phyloP scores from a whole-genome alignment of 768 basidiomycete species.

The Lactarius hatsudake region DNA sequence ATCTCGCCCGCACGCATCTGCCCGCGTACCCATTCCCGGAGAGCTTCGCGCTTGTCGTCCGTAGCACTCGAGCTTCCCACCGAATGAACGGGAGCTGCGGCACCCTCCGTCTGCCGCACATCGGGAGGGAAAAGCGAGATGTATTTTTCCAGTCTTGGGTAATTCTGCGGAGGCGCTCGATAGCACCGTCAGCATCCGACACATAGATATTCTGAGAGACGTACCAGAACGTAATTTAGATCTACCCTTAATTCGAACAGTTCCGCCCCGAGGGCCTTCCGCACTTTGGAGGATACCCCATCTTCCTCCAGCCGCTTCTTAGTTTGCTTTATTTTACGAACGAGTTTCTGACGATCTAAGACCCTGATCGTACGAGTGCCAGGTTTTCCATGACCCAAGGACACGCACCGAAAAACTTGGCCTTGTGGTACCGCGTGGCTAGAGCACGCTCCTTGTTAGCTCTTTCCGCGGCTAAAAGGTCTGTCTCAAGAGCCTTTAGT shows the following conservation, averaged over 20 bases:
- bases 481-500: slow-evolving; percentile 68
- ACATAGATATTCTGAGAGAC: slow-evolving; percentile 26
- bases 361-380: neutral
- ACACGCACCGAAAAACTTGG: slow-evolving; percentile 87
- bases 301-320: slow-evolving; percentile 50
- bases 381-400: neutral
- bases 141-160: slow-evolving; percentile 84
- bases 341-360: slow-evolving; percentile 82
- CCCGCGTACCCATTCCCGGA: slow-evolving; percentile 56
- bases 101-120: slow-evolving; percentile 37
- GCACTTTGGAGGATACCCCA: slow-evolving; percentile 38
- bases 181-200: neutral
- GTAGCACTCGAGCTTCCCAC: slow-evolving; percentile 33
- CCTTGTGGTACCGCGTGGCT: slow-evolving; percentile 79
- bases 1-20: slow-evolving; percentile 63
- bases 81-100: slow-evolving; percentile 16
- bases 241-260: slow-evolving; percentile 74
- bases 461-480: slow-evolving; percentile 61
- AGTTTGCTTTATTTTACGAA: slow-evolving; percentile 70
- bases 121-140: slow-evolving; percentile 85
- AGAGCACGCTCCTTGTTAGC: slow-evolving; percentile 68
- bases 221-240: slow-evolving; percentile 84
- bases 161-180: slow-evolving; percentile 52
- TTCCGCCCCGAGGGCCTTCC: slow-evolving; percentile 41
- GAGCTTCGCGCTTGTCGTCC: slow-evolving; percentile 51